Base-by-base conservation (phyloP, 371 early-diverging fungal genomes). In the Circinella minor region DNA sequence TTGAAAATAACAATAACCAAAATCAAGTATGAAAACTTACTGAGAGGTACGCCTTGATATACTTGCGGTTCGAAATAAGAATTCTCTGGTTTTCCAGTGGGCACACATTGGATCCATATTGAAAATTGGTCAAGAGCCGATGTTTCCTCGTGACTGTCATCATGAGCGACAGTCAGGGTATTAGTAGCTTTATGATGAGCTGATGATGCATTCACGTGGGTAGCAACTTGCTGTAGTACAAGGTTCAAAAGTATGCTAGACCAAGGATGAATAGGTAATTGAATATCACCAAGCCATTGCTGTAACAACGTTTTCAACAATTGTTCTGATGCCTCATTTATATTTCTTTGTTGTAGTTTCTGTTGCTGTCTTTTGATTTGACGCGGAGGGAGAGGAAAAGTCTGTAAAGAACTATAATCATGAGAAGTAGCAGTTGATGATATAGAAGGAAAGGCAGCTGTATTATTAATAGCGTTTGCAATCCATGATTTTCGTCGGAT, bases 401-500 rank as follows among this genome's bases (percentile, higher is more conserved):
- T 2, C 7, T 8, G 51, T 51, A 5, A 27, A 27, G 27, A 27
- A 27, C 2, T 27, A 27, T 0, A 27, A 27, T 27, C 2, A 27
- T 27, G 27, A 27, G 1, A 51, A 17, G 51, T 17, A 13, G 51
- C 15, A 5, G 51, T 51, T n/a, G 51, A 17, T n/a, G 51, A 51
- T 51, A 51, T 15, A 17, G n/a, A 14, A 51, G 17, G 1, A n/a
- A 5, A 14, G 15, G 17, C 51, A 5, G 51, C 15, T n/a, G 51
- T 51, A 5, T 14, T 51, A 51, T n/a, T 51, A 14, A 51, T 17
- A 51, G 51, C 51, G 15, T 8, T n/a, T 13, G 27, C 27, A 9
- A 57, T 57, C 57, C 57, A 57, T 34, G 57, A 57, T 57, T 57
- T 57, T n/a, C n/a, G 57, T 57, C 57, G 20, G 27, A 37, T 57